phyloP scores from a whole-genome alignment of 2,329 filamentous ascomycete genomes.

The Zymoseptoria ardabiliae region DNA sequence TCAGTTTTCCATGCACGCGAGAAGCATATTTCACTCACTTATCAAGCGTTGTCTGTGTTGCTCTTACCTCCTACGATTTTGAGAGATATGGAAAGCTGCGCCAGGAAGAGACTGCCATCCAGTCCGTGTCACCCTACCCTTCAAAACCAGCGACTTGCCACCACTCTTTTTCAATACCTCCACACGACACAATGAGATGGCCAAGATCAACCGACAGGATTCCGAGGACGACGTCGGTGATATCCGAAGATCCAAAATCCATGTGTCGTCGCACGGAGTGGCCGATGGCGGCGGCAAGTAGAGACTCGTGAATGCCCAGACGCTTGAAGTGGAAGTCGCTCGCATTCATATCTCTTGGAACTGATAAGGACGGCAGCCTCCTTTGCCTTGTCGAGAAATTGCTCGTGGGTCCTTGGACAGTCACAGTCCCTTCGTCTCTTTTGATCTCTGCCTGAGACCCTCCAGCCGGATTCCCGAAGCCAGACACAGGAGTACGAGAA shows the following conservation, averaged over 20 bases:
- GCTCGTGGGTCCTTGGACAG: background rate
- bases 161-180: background rate
- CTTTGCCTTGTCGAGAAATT: background rate
- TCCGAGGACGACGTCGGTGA: background rate
- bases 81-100: too few species aligned
- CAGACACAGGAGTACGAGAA: background rate
- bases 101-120: too few species aligned
- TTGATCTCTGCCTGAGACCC: background rate
- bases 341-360: background rate
- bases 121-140: background rate
- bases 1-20: too few species aligned
- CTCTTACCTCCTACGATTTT: too few species aligned
- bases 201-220: background rate
- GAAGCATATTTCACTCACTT: too few species aligned
- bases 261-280: background rate
- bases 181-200: background rate
- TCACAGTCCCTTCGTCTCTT: background rate
- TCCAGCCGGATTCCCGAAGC: background rate
- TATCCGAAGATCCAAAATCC: background rate
- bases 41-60: too few species aligned
- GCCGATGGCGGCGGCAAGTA: background rate
- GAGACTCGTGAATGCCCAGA: background rate
- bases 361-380: background rate
- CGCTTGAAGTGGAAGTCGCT: background rate
- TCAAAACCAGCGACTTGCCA: background rate